Evolutionary conservation across 306 rosid genomes (phyloP).

Genomic region (Citrullus mucosospermus): DNA sequence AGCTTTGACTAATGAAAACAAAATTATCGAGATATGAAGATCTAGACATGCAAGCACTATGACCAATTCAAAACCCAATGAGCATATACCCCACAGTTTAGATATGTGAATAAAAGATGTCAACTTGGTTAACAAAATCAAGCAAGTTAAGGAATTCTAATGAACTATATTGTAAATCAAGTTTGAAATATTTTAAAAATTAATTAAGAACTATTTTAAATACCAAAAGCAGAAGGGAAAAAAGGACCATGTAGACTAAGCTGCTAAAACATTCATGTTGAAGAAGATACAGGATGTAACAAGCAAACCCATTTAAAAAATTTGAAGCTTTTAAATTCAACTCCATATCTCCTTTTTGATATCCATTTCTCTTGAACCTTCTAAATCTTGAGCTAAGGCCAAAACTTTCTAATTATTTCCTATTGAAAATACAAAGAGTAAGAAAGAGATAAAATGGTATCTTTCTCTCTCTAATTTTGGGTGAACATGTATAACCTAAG

Average conservation of each 20-base stretch:
- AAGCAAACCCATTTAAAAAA: not conserved
- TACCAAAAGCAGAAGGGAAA: not conserved
- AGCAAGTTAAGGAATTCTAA: not conserved
- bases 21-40: not conserved
- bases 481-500: not conserved
- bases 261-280: not conserved
- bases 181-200: not conserved
- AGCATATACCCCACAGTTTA: not conserved
- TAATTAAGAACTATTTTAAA: not conserved
- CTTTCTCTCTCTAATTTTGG: not conserved
- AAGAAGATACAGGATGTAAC: not conserved
- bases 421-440: not conserved
- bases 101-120: not conserved
- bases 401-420: not conserved
- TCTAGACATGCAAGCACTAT: not conserved
- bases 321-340: not conserved
- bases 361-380: not conserved
- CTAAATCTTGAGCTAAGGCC: not conserved
- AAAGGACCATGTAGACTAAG: not conserved
- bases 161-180: not conserved
- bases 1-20: not conserved
- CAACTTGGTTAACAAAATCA: not conserved
- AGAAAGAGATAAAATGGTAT: not conserved
- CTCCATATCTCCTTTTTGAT: not conserved
- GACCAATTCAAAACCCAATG: not conserved